These are phyloP conservation scores for Cordia subcordata DNA, from an alignment of 257 asterid species.

Conservation along the genomic window DNA sequence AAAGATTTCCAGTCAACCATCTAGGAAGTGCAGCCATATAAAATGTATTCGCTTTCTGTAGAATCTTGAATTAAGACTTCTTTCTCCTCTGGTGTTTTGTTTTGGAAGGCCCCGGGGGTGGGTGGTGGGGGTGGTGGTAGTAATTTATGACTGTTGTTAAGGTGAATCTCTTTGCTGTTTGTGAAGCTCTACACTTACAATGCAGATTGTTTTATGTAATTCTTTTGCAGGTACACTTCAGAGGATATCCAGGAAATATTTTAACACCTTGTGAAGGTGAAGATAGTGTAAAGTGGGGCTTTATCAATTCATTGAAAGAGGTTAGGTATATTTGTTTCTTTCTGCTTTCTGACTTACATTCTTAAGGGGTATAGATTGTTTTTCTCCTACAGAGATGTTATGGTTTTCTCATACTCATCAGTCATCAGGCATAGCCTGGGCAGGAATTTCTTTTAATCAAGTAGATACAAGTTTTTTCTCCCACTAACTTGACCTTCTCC, in stretches of 20 bases:
- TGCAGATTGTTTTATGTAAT: slow-evolving; percentile 4
- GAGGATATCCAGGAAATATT: slow-evolving; percentile 80
- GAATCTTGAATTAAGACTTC: too few relatives aligned
- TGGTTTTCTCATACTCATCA: neutral
- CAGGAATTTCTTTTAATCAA: neutral
- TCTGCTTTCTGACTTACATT: slow-evolving; percentile 9
- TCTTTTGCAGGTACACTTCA: slow-evolving; percentile 78
- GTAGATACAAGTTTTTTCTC: too few relatives aligned
- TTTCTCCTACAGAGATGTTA: too few relatives aligned
- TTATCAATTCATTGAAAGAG: slow-evolving; percentile 92
- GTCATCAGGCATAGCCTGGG: neutral
- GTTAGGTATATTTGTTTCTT: slow-evolving; percentile 43
- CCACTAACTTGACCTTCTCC: too few relatives aligned
- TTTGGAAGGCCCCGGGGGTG: too few relatives aligned
- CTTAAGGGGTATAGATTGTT: too few relatives aligned
- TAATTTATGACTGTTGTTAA: too few relatives aligned
- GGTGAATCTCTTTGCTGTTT: slow-evolving; percentile 3
- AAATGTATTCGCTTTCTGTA: too few relatives aligned
- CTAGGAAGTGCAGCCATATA: too few relatives aligned
- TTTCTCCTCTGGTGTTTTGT: too few relatives aligned
- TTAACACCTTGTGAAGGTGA: slow-evolving; percentile 93
- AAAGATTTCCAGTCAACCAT: too few relatives aligned
- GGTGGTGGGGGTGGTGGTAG: too few relatives aligned
- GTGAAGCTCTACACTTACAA: neutral
- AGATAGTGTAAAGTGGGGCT: slow-evolving; percentile 93